Evolutionary conservation across 2,329 filamentous ascomycete genomes (phyloP), one percentile per base, ranked within the genome.

Genomic region (Stachybotrys chartarum): DNA sequence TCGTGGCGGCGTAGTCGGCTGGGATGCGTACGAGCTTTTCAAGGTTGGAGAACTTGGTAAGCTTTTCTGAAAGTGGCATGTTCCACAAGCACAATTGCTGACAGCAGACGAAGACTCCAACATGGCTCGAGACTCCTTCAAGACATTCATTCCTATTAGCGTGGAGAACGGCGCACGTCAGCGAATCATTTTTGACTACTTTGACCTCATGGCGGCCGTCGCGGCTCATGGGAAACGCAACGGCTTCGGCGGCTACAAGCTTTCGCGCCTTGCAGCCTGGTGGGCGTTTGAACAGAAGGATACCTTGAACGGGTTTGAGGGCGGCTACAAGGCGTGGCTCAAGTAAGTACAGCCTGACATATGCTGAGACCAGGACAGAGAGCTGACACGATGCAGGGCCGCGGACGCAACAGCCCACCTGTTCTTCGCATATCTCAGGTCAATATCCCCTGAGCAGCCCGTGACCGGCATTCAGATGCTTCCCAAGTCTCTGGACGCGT

Each of bases 21-120:
- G 94, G 94, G 91, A 97, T 66, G 91, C 91, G 47, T 99, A 99
- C 68, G 92, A 97, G 69, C 81, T 96, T 24, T 99, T 99, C 79
- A 91, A 89, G 66, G 87, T 95, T 61, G 94, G 94, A 68, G 94
- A 99, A 75, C 84, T 88, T 78, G 91, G 91, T 95, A 56, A 53
- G 60, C 61, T 46, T 24, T 56, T 49, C 50, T 54, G 49, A 30
- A 46, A 53, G 8, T 42, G 14, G 35, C 35, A 42, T 42, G 5
- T 42, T 42, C 14, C 14, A 42, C 35, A 14, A 3, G 35, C 14
- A 42, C 5, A 14, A 42, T 10, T 42, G 5, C 35, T 42, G 35
- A 42, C 35, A 10, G 3, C 35, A 14, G 35, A 3, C 14, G 5
- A 14, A 96, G 94, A 97, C 74, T 96, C 94, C 6, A 87, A 89